phyloP scores from a whole-genome alignment of 2,329 filamentous ascomycete genomes.

The Sphaerulina vaccinii region DNA sequence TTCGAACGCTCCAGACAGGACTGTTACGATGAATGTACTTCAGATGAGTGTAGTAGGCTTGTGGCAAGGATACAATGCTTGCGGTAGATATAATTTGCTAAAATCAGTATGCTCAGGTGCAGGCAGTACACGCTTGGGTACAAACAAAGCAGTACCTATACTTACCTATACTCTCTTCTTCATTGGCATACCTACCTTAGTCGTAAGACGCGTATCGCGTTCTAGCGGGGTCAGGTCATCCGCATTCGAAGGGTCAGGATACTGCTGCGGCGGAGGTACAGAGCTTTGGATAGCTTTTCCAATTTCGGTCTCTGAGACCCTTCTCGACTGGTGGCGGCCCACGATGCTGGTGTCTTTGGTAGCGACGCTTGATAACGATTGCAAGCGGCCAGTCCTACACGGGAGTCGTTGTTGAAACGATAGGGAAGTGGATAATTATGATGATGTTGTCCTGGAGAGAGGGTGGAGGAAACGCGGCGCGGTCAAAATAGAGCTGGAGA shows the following conservation, averaged over 20 bases:
- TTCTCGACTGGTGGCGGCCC: background rate
- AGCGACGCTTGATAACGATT: constrained; percentile 3
- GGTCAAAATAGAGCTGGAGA: background rate
- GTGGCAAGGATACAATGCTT: too few species aligned
- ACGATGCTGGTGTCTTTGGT: background rate
- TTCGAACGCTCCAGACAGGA: too few species aligned
- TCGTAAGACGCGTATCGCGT: constrained; percentile 9
- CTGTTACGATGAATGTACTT: too few species aligned
- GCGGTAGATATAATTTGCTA: too few species aligned
- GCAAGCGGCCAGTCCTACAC: background rate
- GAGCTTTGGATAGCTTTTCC: constrained; percentile 10
- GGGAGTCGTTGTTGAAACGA: background rate
- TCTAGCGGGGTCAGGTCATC: constrained; percentile 8
- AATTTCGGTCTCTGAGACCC: constrained; percentile 10
- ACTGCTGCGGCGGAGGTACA: constrained; percentile 3
- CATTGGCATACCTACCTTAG: constrained; percentile 9
- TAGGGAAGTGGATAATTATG: background rate
- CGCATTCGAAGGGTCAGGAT: constrained; percentile 11
- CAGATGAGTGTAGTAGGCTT: too few species aligned
- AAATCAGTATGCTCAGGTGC: background rate
- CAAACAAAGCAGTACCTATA: constrained; percentile 2
- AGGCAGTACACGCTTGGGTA: constrained; percentile 1
- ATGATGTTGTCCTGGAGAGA: background rate
- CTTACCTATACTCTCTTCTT: too few species aligned
- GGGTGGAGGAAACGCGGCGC: background rate